Base-by-base conservation (phyloP, 345 rosid species). In the Euphorbia pulcherrima region DNA sequence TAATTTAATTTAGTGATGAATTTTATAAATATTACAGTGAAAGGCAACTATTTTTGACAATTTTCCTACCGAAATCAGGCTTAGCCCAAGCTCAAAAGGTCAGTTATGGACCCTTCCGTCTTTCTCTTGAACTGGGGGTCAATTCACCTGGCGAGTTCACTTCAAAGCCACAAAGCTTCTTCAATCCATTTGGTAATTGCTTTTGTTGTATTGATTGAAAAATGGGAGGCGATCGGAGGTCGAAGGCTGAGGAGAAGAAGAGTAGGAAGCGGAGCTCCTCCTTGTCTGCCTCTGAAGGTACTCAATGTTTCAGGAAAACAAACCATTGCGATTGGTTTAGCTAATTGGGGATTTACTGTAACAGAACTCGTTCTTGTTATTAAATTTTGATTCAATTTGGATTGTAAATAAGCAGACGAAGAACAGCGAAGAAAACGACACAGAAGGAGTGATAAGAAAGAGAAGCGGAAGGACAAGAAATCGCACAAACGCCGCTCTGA, bases 191-290 rank as follows among this genome's bases (percentile, higher is more conserved):
- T 14, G 30, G 18, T 7, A 20, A 8, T 56, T 4, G 10, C 39
- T 24, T 13, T 55, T 10, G 17, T 16, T 14, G 4, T 59, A 59
- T 59, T 18, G 26, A 59, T 21, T 29, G 67, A 27, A 72, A 28
- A 60, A 90, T 90, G 95, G 92, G 85, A 66, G 73, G 83, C 77
- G 86, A 85, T 24, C 70, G 89, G 75, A 88, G 79, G 75, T 53
- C 80, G 62, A 82, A 67, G 82, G 87, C 81, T 72, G 79, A 80
- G 79, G 81, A 72, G 81, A 83, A 75, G 80, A 78, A 58, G 56
- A 73, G 76, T 75, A 88, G 83, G 79, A 79, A 70, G 75, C 80
- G 84, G 74, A 72, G 68, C 37, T 46, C 78, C 41, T 50, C 76
- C 26, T 41, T 74, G 17, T 74, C 83, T 13, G 61, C 85, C 27